Evolutionary conservation across 139 green algal genomes (phyloP).

Genomic region (Chlorokybus atmophyticus): DNA sequence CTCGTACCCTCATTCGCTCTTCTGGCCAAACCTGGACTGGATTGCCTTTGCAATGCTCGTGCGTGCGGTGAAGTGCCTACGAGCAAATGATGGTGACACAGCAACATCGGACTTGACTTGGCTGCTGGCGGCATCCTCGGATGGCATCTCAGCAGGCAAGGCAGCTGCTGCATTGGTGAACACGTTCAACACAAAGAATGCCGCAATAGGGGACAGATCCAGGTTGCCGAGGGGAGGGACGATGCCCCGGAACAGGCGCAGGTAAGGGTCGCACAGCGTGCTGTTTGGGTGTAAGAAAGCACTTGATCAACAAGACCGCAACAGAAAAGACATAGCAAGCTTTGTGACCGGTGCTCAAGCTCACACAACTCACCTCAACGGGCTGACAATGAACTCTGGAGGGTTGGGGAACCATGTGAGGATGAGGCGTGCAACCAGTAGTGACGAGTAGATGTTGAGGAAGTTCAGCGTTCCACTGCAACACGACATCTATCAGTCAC

Average conservation of each 20-base stretch:
- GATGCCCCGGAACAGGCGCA: constrained; percentile 95
- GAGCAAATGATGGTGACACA: not conserved
- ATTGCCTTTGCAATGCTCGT: not conserved
- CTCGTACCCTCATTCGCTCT: too few species aligned
- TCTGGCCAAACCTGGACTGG: not conserved
- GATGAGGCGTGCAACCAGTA: constrained; percentile 78
- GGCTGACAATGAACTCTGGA: constrained; percentile 52
- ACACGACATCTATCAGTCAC: too few species aligned
- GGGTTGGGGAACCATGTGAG: constrained; percentile 95
- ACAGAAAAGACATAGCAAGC: not conserved
- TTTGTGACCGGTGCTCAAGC: too few species aligned
- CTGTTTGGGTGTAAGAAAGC: constrained; percentile 14
- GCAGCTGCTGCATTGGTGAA: constrained; percentile 28
- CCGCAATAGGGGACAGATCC: constrained; percentile 92
- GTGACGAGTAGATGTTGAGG: constrained; percentile 84
- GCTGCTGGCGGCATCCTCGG: not conserved
- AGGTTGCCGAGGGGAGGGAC: constrained; percentile 87
- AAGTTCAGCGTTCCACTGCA: constrained; percentile 25
- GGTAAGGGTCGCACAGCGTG: constrained; percentile 83
- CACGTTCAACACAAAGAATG: constrained; percentile 59
- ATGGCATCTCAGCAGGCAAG: constrained; percentile 22
- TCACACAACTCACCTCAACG: constrained; percentile 46
- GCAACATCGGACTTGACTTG: not conserved
- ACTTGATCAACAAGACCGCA: not conserved
- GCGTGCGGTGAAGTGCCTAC: too few species aligned